Evolutionary conservation across 1,284 basidiomycete species (phyloP).

Genomic region (Cryptococcus maquisensis): DNA sequence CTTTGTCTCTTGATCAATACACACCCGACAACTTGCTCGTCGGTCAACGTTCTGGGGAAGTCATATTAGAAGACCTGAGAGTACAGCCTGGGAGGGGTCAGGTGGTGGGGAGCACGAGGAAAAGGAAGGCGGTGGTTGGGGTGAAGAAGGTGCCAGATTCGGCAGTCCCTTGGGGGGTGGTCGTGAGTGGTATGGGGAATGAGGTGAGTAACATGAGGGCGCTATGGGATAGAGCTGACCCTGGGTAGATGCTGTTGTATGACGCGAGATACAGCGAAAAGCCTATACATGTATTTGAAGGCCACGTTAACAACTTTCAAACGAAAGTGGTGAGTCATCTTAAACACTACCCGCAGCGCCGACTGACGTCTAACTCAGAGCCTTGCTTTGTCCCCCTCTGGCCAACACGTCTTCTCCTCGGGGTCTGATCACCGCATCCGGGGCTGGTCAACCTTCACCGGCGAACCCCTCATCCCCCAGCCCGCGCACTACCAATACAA

Average conservation of each 20-base stretch:
- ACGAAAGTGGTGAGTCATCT: slow-evolving; percentile 22
- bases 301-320: slow-evolving; percentile 35
- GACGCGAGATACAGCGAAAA: slow-evolving; percentile 30
- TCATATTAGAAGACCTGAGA: slow-evolving; percentile 32
- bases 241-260: slow-evolving; percentile 31
- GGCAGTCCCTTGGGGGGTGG: slow-evolving; percentile 41
- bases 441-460: slow-evolving; percentile 31
- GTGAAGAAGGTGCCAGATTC: slow-evolving; percentile 35
- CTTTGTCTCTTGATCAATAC: slow-evolving; percentile 29
- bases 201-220: slow-evolving; percentile 17
- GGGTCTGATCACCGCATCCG: slow-evolving; percentile 34
- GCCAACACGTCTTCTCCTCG: slow-evolving; percentile 31
- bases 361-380: slow-evolving; percentile 12
- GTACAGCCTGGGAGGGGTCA: not conserved
- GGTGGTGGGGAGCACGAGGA: not conserved
- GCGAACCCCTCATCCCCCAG: slow-evolving; percentile 13
- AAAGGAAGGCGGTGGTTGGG: slow-evolving; percentile 31
- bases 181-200: slow-evolving; percentile 32
- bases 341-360: not conserved
- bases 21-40: slow-evolving; percentile 26
- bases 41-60: slow-evolving; percentile 27
- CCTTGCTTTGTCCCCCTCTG: slow-evolving; percentile 30
- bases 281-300: slow-evolving; percentile 25
- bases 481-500: not conserved
- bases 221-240: not conserved